Evolutionary conservation across 2,329 filamentous ascomycete genomes (phyloP), one percentile per base, ranked within the genome.

Genomic region (Aspergillus oerlinghausenensis): DNA sequence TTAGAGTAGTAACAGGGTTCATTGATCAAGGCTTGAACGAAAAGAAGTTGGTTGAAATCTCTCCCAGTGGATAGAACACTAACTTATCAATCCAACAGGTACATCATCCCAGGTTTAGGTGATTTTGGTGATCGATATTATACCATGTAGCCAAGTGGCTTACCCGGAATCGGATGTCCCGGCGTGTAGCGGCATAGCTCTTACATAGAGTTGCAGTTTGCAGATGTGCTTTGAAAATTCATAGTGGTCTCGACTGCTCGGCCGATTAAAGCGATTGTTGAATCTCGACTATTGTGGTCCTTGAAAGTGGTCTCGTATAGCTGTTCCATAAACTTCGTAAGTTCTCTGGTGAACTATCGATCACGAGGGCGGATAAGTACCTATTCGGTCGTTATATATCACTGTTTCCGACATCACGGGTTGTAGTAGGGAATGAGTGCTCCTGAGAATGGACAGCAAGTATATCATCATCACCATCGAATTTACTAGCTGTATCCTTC

Each of bases 121-220:
- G 93, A 97, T 73, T 97, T 97, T 75, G 93, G 93, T 58, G 93
- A 97, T 73, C 83, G 93, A 63, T 97, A 94, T 76, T 97, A 97
- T 75, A 97, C 93, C 55, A 84, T 96, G 74, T 96, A 79, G 32
- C 14, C 14, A 38, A 17, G 32, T 17, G 32, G 32, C 32, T 38
- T 17, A 38, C 14, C 32, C 14, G 32, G 14, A 38, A 38, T 38
- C 14, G 32, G 14, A 17, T 17, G 32, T 38, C 32, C 14, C 14
- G 3, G 6, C 14, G 17, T 38, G 32, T 6, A 38, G 32, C 14
- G 32, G 14, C 14, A 38, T 38, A 14, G 32, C 32, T 38, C 32
- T 38, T 17, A 17, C 32, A 17, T 17, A 17, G 14, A 38, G 32
- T 38, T 38, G 32, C 7, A 38, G 14, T 38, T 38, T 38, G 32